Evolutionary conservation across 1,284 basidiomycete genomes (phyloP).

Genomic region (Wolfiporia cocos): DNA sequence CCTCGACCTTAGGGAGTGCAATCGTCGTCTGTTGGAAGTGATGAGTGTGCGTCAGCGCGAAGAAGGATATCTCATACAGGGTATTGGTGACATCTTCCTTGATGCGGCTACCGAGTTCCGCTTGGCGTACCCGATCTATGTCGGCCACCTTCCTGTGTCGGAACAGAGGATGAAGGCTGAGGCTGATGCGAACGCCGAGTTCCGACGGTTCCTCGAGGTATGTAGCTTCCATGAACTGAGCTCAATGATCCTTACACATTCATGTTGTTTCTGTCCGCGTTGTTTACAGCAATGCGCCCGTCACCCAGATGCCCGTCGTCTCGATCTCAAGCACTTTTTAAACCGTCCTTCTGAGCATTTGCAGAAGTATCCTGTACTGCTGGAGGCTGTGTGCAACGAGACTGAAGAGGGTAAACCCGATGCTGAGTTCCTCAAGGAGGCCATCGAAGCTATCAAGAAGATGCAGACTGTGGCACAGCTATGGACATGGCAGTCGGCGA

Average conservation of each 20-base stretch:
- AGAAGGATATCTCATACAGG: slow-evolving; percentile 77
- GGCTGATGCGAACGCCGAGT: slow-evolving; percentile 74
- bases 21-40: slow-evolving; percentile 75
- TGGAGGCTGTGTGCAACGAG: slow-evolving; percentile 82
- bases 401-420: slow-evolving; percentile 78
- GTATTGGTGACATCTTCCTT: slow-evolving; percentile 89
- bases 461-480: slow-evolving; percentile 74
- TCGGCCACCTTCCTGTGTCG: slow-evolving; percentile 81
- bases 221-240: slow-evolving; percentile 17
- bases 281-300: slow-evolving; percentile 44
- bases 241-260: background rate
- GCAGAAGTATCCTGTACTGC: slow-evolving; percentile 83
- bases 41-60: slow-evolving; percentile 88
- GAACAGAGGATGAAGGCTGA: slow-evolving; percentile 87
- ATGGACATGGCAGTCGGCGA: slow-evolving; percentile 81
- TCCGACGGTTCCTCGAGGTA: slow-evolving; percentile 89
- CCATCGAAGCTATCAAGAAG: slow-evolving; percentile 72
- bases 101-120: slow-evolving; percentile 87
- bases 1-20: slow-evolving; percentile 77
- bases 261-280: background rate
- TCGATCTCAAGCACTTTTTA: slow-evolving; percentile 85
- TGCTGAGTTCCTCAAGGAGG: slow-evolving; percentile 69
- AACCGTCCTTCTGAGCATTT: slow-evolving; percentile 85
- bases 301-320: slow-evolving; percentile 66
- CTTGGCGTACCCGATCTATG: slow-evolving; percentile 80